These are phyloP conservation scores for Trypanosomatidae sp. DNA, from an alignment of 208 protist genomes.

Conservation along the genomic window DNA sequence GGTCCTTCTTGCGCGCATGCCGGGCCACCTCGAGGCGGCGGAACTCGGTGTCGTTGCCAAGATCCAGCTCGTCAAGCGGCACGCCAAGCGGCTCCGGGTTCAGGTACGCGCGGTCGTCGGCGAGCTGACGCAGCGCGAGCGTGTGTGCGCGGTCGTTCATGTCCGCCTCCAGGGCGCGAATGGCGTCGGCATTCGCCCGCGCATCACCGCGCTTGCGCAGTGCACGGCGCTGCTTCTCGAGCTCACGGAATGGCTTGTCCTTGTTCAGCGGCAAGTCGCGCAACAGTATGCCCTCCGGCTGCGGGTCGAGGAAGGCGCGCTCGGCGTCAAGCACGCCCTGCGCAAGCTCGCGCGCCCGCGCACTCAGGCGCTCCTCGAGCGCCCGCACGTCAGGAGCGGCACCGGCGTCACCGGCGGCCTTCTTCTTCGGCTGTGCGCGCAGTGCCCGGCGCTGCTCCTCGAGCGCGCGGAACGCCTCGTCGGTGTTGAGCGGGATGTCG, in stretches of 20 bases:
- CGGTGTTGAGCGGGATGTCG: constrained; percentile 44
- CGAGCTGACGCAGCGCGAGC: constrained; percentile 30
- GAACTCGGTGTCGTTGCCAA: constrained; percentile 48
- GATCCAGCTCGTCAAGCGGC: constrained; percentile 32
- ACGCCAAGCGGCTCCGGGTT: constrained; percentile 61
- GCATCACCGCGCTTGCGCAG: constrained; percentile 30
- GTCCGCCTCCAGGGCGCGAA: constrained; percentile 32
- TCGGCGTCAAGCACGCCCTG: constrained; percentile 29
- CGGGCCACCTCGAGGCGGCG: constrained; percentile 26
- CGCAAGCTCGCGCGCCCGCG: constrained; percentile 37
- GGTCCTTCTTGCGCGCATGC: constrained; percentile 37
- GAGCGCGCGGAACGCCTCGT: constrained; percentile 36
- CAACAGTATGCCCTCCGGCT: constrained; percentile 42
- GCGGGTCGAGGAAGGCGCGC: constrained; percentile 30
- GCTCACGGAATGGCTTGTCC: constrained; percentile 29
- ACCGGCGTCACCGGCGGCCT: constrained; percentile 23
- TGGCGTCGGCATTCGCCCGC: constrained; percentile 15
- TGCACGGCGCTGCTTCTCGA: constrained; percentile 33
- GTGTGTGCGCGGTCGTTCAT: constrained; percentile 34
- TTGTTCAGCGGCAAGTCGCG: constrained; percentile 36
- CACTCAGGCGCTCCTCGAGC: constrained; percentile 43
- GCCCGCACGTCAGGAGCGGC: constrained; percentile 26
- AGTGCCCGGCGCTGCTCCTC: constrained; percentile 44
- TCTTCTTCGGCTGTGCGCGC: too few relatives aligned
- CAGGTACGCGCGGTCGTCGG: constrained; percentile 39